phyloP scores from a whole-genome alignment of 192 early-diverging fungal species.

The Chytriomyces sp. region DNA sequence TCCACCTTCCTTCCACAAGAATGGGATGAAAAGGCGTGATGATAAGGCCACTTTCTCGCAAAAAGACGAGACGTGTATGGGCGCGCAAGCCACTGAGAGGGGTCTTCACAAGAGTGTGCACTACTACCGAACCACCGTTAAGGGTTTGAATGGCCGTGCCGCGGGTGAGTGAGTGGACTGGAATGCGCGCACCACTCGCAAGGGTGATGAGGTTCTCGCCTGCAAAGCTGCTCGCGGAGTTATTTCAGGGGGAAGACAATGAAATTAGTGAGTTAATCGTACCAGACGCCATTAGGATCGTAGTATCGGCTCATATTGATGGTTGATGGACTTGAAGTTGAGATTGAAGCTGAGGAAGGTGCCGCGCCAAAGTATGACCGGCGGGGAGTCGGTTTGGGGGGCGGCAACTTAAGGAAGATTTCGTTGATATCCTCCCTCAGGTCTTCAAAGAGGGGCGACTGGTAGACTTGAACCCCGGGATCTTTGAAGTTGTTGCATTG shows the following conservation, averaged over 20 bases:
- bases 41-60: constrained; percentile 8
- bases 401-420: constrained; percentile 33
- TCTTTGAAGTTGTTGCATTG: constrained; percentile 49
- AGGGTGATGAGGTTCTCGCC: constrained; percentile 14
- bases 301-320: constrained; percentile 13
- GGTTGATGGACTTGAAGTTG: not conserved
- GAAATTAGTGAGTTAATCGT: not conserved
- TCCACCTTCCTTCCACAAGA: constrained; percentile 4
- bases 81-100: not conserved
- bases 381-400: constrained; percentile 25
- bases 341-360: not conserved
- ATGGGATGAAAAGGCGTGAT: constrained; percentile 42
- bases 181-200: not conserved
- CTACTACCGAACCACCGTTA: too few species aligned
- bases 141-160: too few species aligned
- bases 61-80: not conserved
- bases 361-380: not conserved
- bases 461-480: constrained; percentile 41
- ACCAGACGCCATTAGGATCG: not conserved
- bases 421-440: constrained; percentile 28
- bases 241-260: not conserved
- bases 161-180: constrained; percentile 16
- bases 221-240: constrained; percentile 28
- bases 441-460: constrained; percentile 13
- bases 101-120: constrained; percentile 23